Base-by-base conservation (phyloP, 192 early-diverging fungal genomes). In the Backusella psychrophila region DNA sequence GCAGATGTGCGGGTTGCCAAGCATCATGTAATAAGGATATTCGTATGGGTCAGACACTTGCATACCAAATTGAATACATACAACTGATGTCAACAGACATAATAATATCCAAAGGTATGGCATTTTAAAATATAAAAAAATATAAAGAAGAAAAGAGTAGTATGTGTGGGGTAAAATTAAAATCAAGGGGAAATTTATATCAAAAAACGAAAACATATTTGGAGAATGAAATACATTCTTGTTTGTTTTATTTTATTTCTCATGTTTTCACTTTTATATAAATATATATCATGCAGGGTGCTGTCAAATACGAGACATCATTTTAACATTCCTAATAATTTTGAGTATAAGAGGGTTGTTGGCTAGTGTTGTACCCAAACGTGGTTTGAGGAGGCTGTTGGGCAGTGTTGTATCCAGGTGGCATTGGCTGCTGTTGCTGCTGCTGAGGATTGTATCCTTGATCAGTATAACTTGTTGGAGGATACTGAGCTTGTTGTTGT, bases 1-100 rank as follows among this genome's bases (percentile, higher is more conserved):
- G 29, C 79, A 80, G 8, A 80, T 44, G 49, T 80, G 79, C 4
- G 79, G 79, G n/a, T 80, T 80, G 6, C 74, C 74, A 1, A 80
- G 31, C 68, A 72, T 67, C 2, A 71, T 63, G 66, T 66, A 80
- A 75, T 67, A 80, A 33, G 79, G 79, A 42, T 80, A 80, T 7
- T 76, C 23, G 2, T 36, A 72, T 35, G 67, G 59, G 26, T 76
- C 70, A 14, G 44, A 66, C n/a, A 80, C 79, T 8, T 41, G 35
- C 5, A 44, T 76, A 49, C 79, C 74, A 26, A 68, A 26, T 19
- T 80, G 69, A 26, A 80, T 76, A 53, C 69, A 63, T 11, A 11
- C 12, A 26, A 63, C 56, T 63, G 56, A 63, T 63, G 56, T 14
- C 26, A 63, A 14, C 12, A 63, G 9, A n/a, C 21, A 63, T 59